These are phyloP conservation scores for Suillus ampliporus DNA, from an alignment of 768 basidiomycete species.

Conservation along the genomic window DNA sequence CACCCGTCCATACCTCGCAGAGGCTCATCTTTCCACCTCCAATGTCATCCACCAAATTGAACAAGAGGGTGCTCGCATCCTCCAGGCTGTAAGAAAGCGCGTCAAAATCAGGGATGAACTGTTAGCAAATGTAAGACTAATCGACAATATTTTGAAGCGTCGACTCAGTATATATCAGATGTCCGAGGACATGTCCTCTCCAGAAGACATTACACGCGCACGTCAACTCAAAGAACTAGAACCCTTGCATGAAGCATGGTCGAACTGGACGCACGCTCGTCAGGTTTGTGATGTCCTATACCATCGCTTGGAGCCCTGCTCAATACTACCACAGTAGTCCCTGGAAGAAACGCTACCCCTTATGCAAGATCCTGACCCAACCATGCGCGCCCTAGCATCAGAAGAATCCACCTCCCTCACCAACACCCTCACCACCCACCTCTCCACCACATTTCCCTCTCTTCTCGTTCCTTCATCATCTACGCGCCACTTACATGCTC, in stretches of 20 bases:
- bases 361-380: constrained; percentile 73
- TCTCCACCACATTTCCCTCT: constrained; percentile 59
- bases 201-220: constrained; percentile 61
- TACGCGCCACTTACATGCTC: constrained; percentile 70
- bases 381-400: constrained; percentile 73
- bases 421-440: constrained; percentile 30
- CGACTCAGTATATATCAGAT: constrained; percentile 41
- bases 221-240: constrained; percentile 74
- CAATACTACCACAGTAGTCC: constrained; percentile 53
- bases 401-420: constrained; percentile 65
- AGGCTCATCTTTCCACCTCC: not conserved
- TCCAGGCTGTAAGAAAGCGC: constrained; percentile 38
- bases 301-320: constrained; percentile 14
- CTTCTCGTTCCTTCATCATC: constrained; percentile 76
- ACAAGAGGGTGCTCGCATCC: constrained; percentile 53
- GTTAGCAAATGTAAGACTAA: constrained; percentile 44
- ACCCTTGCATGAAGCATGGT: constrained; percentile 71
- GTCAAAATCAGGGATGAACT: constrained; percentile 3
- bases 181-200: constrained; percentile 56
- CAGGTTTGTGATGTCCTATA: constrained; percentile 50
- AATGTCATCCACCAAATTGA: constrained; percentile 37
- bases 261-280: constrained; percentile 58
- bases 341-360: constrained; percentile 66
- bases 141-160: not conserved
- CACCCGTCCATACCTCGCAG: too few species aligned